A percentile compares a stretch with the other conserved stretches of the same genome.
Evolutionary conservation across 345 rosid species (phyloP).

Genomic region (Boechera stricta): DNA sequence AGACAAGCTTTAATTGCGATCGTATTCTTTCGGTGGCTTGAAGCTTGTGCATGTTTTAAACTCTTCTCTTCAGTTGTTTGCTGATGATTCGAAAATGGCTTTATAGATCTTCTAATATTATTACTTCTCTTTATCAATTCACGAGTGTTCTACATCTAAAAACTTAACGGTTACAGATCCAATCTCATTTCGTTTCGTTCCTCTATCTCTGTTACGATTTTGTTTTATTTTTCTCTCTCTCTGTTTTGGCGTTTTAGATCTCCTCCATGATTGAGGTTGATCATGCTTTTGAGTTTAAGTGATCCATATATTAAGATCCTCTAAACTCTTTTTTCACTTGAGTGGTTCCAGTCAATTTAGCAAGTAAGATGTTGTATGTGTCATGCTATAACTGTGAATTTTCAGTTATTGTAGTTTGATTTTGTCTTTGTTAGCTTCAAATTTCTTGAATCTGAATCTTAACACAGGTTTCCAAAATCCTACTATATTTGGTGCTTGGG

Average conservation of each 20-base stretch:
- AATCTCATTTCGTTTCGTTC: slow-evolving; percentile 21
- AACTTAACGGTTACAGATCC: slow-evolving; percentile 18
- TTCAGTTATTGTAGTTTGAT: slow-evolving; percentile 11
- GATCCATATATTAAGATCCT: slow-evolving; percentile 1
- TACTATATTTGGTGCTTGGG: slow-evolving; percentile 25
- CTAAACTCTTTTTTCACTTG: background rate
- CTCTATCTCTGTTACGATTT: background rate
- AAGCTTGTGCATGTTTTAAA: slow-evolving; percentile 29
- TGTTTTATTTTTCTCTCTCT: background rate
- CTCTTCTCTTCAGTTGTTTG: slow-evolving; percentile 4
- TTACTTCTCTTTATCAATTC: background rate
- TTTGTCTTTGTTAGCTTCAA: background rate
- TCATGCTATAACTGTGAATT: slow-evolving; percentile 22
- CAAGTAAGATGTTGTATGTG: background rate
- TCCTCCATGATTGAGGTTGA: background rate
- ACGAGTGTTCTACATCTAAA: background rate
- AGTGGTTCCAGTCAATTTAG: background rate
- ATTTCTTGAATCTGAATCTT: slow-evolving; percentile 37
- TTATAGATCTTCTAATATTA: slow-evolving; percentile 12
- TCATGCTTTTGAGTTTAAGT: background rate
- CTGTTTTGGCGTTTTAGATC: slow-evolving; percentile 12
- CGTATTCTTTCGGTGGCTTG: slow-evolving; percentile 8
- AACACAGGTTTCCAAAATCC: slow-evolving; percentile 42
- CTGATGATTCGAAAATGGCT: slow-evolving; percentile 6
- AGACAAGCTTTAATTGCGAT: slow-evolving; percentile 17